Evolutionary conservation across 2,329 filamentous ascomycete genomes (phyloP).

Genomic region (Colletotrichum higginsianum): DNA sequence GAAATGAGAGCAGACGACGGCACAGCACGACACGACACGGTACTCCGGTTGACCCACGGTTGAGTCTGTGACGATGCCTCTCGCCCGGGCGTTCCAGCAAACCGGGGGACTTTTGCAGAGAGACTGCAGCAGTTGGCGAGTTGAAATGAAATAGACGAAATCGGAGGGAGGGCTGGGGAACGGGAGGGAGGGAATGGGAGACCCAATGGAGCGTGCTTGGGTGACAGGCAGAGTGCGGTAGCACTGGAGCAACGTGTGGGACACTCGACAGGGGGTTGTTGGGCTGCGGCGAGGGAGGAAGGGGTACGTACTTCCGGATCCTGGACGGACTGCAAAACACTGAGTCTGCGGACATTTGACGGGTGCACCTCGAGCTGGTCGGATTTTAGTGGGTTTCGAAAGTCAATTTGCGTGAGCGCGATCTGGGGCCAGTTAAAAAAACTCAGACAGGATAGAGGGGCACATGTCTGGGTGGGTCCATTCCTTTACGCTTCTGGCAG

Average conservation of each 20-base stretch:
- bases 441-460: slow-evolving; percentile 23
- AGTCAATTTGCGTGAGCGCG: slow-evolving; percentile 24
- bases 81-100: slow-evolving; percentile 35
- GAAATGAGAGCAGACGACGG: slow-evolving; percentile 3
- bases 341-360: not conserved
- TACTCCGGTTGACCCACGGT: slow-evolving; percentile 8
- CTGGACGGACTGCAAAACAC: not conserved
- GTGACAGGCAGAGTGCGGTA: slow-evolving; percentile 29
- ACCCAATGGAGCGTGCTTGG: slow-evolving; percentile 36
- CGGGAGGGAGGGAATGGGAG: slow-evolving; percentile 5
- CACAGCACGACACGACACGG: not conserved
- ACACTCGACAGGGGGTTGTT: not conserved
- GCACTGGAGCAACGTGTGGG: slow-evolving; percentile 37
- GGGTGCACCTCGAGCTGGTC: not conserved
- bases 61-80: slow-evolving; percentile 7
- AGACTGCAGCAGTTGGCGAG: slow-evolving; percentile 4
- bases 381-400: slow-evolving; percentile 25
- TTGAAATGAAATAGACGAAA: not conserved
- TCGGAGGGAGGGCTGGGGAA: slow-evolving; percentile 13
- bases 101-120: slow-evolving; percentile 31
- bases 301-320: slow-evolving; percentile 5
- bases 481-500: not conserved
- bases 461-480: slow-evolving; percentile 18
- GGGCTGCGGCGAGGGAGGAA: not conserved
- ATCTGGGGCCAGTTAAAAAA: slow-evolving; percentile 7